Evolutionary conservation across 805 yeast species (phyloP).

Genomic region (Candida sithepensis): DNA sequence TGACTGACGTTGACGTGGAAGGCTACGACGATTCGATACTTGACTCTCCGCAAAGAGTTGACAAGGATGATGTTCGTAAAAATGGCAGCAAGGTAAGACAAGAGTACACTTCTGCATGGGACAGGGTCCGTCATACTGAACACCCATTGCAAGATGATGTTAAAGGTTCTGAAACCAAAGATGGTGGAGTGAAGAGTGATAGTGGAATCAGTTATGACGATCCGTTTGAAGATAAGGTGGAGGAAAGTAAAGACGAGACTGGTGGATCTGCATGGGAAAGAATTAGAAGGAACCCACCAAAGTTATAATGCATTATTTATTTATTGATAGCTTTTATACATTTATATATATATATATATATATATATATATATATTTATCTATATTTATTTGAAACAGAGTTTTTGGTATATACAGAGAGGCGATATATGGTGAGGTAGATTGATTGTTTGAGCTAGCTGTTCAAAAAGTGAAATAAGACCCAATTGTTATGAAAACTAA

Average conservation of each 20-base stretch:
- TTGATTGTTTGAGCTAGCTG: too few species aligned
- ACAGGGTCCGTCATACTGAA: constrained; percentile 14
- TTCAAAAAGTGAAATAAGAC: too few species aligned
- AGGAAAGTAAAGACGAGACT: not conserved
- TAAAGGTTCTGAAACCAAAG: too few species aligned
- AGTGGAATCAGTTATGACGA: not conserved
- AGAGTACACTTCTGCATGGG: constrained; percentile 15
- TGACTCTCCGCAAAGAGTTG: not conserved
- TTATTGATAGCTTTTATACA: too few species aligned
- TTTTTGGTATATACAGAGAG: too few species aligned
- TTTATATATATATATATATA: too few species aligned
- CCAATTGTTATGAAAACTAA: too few species aligned
- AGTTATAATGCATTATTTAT: not conserved
- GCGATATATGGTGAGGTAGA: too few species aligned
- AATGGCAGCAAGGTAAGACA: not conserved
- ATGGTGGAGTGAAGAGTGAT: not conserved
- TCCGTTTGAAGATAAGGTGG: not conserved
- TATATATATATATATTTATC: too few species aligned
- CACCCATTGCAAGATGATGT: constrained; percentile 2
- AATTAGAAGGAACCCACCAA: constrained; percentile 9
- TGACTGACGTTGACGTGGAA: not conserved
- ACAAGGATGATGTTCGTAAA: too few species aligned
- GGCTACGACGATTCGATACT: not conserved
- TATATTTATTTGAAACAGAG: too few species aligned
- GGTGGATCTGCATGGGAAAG: constrained; percentile 23